These are phyloP conservation scores for Paxillus rubicundulus DNA, from an alignment of 768 basidiomycete genomes.

Conservation along the genomic window DNA sequence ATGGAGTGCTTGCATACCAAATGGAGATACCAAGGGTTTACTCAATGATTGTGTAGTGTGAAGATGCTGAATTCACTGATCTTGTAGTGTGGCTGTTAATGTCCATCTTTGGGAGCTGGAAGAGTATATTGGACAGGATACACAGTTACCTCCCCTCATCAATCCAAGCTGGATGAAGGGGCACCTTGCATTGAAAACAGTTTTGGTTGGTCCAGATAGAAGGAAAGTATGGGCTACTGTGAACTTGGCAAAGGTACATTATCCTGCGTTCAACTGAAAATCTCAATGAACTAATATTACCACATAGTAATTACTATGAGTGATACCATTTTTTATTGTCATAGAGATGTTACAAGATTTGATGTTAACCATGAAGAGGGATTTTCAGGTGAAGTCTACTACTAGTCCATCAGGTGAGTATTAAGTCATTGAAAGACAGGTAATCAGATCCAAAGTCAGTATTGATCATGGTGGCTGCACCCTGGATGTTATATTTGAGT, in stretches of 20 bases:
- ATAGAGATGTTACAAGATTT: too few relatives aligned
- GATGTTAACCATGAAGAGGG: too few relatives aligned
- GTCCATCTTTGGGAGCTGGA: constrained; percentile 2
- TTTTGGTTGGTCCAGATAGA: not conserved
- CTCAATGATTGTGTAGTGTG: not conserved
- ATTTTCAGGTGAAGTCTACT: too few relatives aligned
- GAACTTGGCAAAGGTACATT: not conserved
- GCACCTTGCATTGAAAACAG: not conserved
- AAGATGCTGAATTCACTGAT: too few relatives aligned
- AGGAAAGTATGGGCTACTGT: constrained; percentile 3
- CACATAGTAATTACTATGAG: too few relatives aligned
- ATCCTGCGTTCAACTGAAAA: too few relatives aligned
- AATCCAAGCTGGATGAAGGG: not conserved
- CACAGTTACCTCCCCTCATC: not conserved
- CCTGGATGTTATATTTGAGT: not conserved
- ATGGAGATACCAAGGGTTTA: not conserved
- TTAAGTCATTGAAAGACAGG: not conserved
- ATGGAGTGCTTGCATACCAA: constrained; percentile 17
- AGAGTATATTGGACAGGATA: not conserved
- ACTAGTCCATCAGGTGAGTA: too few relatives aligned
- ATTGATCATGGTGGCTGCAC: not conserved
- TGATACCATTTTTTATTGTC: too few relatives aligned
- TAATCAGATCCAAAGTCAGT: not conserved
- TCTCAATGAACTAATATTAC: too few relatives aligned
- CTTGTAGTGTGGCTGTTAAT: not conserved